Percentiles rank a stretch among this genome's conserved stretches.
These are phyloP conservation scores for Physaria fendleri DNA, from an alignment of 345 rosid genomes.

Conservation along the genomic window DNA sequence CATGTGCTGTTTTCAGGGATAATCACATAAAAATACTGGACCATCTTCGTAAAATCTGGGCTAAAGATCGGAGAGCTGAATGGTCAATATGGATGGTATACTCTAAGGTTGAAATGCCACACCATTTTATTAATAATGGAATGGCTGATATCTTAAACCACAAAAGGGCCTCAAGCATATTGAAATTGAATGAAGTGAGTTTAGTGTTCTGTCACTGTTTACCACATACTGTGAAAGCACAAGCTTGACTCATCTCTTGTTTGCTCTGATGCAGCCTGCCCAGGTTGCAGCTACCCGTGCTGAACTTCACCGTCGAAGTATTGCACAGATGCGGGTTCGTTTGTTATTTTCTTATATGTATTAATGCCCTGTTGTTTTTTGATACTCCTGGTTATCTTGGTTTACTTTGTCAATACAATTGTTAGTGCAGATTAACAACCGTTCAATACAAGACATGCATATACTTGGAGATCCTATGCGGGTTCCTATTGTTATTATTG, in stretches of 20 bases:
- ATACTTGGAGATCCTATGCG: slow-evolving; percentile 77
- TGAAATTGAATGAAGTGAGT: slow-evolving; percentile 55
- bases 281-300: slow-evolving; percentile 81
- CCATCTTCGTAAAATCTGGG: slow-evolving; percentile 64
- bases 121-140: slow-evolving; percentile 72
- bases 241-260: slow-evolving; percentile 9
- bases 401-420: slow-evolving; percentile 3
- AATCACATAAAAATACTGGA: slow-evolving; percentile 55
- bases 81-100: slow-evolving; percentile 99
- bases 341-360: neutral
- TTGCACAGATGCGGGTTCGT: slow-evolving; percentile 92
- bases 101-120: slow-evolving; percentile 94
- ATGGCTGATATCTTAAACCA: slow-evolving; percentile 56
- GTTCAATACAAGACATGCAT: slow-evolving; percentile 85
- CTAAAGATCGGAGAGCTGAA: slow-evolving; percentile 78
- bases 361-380: neutral
- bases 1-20: slow-evolving; percentile 46
- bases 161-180: slow-evolving; percentile 51
- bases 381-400: neutral
- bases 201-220: slow-evolving; percentile 10
- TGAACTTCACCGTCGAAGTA: slow-evolving; percentile 91
- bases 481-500: slow-evolving; percentile 75
- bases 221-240: neutral
- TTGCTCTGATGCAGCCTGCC: slow-evolving; percentile 52
- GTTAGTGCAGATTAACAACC: slow-evolving; percentile 69